These are phyloP conservation scores for Fereydounia khargensis DNA, from an alignment of 1,284 basidiomycete species.

Conservation along the genomic window DNA sequence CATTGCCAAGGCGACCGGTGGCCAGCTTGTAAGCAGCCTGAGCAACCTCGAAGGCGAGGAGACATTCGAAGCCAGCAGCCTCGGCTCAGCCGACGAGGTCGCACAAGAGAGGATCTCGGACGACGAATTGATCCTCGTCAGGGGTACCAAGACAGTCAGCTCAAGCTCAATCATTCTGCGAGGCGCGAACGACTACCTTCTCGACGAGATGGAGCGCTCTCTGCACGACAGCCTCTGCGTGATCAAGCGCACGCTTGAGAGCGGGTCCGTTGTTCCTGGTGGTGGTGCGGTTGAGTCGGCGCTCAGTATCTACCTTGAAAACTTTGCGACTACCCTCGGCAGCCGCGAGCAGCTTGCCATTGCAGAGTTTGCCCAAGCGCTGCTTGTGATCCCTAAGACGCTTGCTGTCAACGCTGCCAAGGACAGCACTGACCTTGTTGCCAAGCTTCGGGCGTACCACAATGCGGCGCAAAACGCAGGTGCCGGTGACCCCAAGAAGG, in stretches of 20 bases:
- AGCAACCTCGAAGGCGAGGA: slow-evolving; percentile 98
- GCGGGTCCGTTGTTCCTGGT: slow-evolving; percentile 90
- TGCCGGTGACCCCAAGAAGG: slow-evolving; percentile 88
- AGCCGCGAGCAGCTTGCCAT: slow-evolving; percentile 98
- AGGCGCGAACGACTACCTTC: slow-evolving; percentile 98
- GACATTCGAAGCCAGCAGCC: slow-evolving; percentile 85
- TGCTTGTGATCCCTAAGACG: slow-evolving; percentile 90
- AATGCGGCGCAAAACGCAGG: slow-evolving; percentile 88
- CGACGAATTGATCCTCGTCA: slow-evolving; percentile 94
- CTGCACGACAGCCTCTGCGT: slow-evolving; percentile 92
- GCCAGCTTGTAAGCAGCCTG: slow-evolving; percentile 84
- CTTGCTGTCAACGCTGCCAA: slow-evolving; percentile 97
- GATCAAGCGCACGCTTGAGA: slow-evolving; percentile 96
- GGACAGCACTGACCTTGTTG: slow-evolving; percentile 95
- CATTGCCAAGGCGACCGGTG: slow-evolving; percentile 96
- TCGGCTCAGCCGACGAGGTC: slow-evolving; percentile 92
- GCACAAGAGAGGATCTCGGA: slow-evolving; percentile 96
- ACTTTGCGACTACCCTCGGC: slow-evolving; percentile 92
- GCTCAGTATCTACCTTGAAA: slow-evolving; percentile 94
- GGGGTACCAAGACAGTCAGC: slow-evolving; percentile 94
- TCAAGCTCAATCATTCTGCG: slow-evolving; percentile 89
- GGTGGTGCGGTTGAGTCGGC: slow-evolving; percentile 97
- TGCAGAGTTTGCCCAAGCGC: slow-evolving; percentile 90
- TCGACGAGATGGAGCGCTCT: slow-evolving; percentile 98
- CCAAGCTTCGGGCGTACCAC: slow-evolving; percentile 91